Conservation (phyloP, 2,329 filamentous ascomycete species). For the Colletotrichum tanaceti region DNA sequence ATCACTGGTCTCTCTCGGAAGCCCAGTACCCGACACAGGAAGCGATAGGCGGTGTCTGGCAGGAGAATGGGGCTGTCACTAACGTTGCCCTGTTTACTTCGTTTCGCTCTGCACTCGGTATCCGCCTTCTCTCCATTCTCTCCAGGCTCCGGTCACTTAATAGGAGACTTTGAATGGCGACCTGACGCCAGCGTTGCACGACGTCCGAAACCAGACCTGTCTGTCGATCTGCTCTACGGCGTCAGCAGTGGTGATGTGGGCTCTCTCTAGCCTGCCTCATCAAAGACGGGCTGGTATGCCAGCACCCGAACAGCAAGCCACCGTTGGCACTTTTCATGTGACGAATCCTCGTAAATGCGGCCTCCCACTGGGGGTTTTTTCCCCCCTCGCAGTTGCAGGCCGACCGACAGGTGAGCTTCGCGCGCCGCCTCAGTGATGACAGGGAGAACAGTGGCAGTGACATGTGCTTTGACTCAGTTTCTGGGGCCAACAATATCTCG, state of each 20-base stretch:
- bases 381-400: constrained; percentile 3
- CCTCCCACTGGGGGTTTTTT: constrained; percentile 1
- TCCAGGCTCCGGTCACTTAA: not conserved
- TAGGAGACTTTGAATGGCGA: constrained; percentile 3
- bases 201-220: constrained; percentile 35
- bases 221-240: constrained; percentile 23
- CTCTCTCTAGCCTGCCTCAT: not conserved
- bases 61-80: constrained; percentile 2
- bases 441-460: constrained; percentile 10
- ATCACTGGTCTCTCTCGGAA: not conserved
- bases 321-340: constrained; percentile 34
- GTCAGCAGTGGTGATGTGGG: constrained; percentile 25
- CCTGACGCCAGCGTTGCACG: constrained; percentile 28
- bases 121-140: not conserved
- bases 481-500: constrained; percentile 17
- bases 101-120: constrained; percentile 16
- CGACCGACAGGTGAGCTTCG: constrained; percentile 19
- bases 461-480: constrained; percentile 36
- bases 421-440: constrained; percentile 3
- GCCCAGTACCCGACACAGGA: not conserved
- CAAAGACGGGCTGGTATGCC: constrained; percentile 21
- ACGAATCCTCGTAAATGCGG: constrained; percentile 27
- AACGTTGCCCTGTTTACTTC: constrained; percentile 8
- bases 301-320: constrained; percentile 31
- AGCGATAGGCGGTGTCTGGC: not conserved